These are phyloP conservation scores for Trichodelitschia bisporula DNA, from an alignment of 495 filamentous ascomycete species.

Conservation along the genomic window DNA sequence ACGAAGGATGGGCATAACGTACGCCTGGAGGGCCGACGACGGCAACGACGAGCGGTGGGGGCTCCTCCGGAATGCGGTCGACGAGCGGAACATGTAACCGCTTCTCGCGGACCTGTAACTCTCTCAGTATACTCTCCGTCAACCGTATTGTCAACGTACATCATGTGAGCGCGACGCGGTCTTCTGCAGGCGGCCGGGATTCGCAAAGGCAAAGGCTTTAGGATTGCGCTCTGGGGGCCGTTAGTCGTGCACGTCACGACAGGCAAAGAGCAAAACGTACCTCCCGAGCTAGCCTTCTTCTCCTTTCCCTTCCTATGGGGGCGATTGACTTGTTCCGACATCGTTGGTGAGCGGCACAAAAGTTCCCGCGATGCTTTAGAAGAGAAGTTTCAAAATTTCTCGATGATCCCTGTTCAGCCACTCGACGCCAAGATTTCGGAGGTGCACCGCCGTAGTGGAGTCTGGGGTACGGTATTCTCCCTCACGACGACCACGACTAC, in stretches of 20 bases:
- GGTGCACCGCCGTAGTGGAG: too few relatives aligned
- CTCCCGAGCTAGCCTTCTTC: conserved; percentile 50
- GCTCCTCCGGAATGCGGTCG: conserved; percentile 83
- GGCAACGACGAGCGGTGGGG: conserved; percentile 75
- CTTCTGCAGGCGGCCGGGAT: conserved; percentile 63
- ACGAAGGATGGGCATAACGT: conserved; percentile 19
- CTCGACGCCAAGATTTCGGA: too few relatives aligned
- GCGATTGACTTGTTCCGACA: conserved; percentile 40
- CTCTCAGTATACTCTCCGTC: background rate
- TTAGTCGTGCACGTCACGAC: background rate
- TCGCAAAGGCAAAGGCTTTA: conserved; percentile 73
- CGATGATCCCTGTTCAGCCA: too few relatives aligned
- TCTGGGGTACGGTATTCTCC: too few relatives aligned
- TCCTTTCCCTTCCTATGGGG: conserved; percentile 71
- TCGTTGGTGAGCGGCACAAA: background rate
- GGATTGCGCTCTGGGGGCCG: conserved; percentile 42
- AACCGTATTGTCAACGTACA: conserved; percentile 24
- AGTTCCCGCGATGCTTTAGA: too few relatives aligned
- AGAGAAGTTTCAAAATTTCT: too few relatives aligned
- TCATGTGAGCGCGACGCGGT: conserved; percentile 76
- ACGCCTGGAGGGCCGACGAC: conserved; percentile 89
- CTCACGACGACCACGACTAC: too few relatives aligned
- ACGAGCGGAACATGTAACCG: conserved; percentile 85
- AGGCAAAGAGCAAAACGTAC: conserved; percentile 6
- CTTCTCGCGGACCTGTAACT: conserved; percentile 67